Base-by-base conservation (phyloP, 108 stramenopile species). In the Stephanodiscus triporus region DNA sequence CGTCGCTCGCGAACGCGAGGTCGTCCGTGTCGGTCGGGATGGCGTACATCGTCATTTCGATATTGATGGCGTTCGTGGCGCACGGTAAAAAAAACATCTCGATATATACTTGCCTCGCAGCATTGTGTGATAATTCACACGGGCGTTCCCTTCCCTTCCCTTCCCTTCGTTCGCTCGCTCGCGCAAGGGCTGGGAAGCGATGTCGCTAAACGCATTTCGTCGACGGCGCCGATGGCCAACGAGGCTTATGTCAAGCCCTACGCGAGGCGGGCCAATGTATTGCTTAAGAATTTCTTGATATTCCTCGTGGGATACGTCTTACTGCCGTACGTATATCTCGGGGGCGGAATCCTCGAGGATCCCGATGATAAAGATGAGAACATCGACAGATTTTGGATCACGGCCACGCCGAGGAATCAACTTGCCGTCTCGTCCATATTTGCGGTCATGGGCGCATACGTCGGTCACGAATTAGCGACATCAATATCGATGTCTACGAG, bases 341-440 rank as follows among this genome's bases (percentile, higher is more conserved):
- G 45, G 37, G 49, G 14, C 43, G 34, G 60, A 7, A 57, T 38
- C 38, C 20, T 30, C 45, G 32, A 69, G 26, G 57, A 58, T 40
- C 40, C 55, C 10, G 32, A 34, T 5, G 32, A 34, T 5, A 34
- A 34, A 5, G 55, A 13, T 24, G 68, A 57, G 40, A 16, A 50
- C 24, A 38, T 66, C 27, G 19, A 19, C 19, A 48, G 48, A 57
- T 78, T 66, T 36, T 71, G 64, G 77, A 43, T 63, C 48, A 56
- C 61, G 22, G 22, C 27, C 47, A 47, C 75, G 4, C 75, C 67
- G 13, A 68, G 68, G 45, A 76, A 76, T 76, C 66, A 68, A 76
- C 75, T 76, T 22, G 49, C 67, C 13, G 40, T 50, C 9, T 75
- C 74, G 10, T 36, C 62, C n/a, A 36, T 75, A 1, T 75, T 66